A percentile compares a stretch with the other conserved stretches of the same genome.
Evolutionary conservation across 1,284 basidiomycete species (phyloP).

Genomic region (Phylloboletellus chloephorus): DNA sequence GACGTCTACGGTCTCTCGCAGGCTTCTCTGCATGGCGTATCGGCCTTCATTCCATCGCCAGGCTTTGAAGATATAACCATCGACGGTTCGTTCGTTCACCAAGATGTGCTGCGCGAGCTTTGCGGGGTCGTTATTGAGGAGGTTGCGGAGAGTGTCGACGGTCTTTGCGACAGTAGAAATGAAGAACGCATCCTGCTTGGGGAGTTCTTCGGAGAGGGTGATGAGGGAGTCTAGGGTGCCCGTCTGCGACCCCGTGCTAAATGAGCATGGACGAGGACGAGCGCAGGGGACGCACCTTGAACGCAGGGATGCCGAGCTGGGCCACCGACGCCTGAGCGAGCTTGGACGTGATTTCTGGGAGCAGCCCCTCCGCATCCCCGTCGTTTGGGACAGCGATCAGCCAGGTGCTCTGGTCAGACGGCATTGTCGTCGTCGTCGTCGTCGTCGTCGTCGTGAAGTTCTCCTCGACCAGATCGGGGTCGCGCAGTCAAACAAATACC

Average conservation of each 20-base stretch:
- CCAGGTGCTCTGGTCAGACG: conserved; percentile 84
- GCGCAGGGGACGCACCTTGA: conserved; percentile 54
- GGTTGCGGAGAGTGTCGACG: conserved; percentile 88
- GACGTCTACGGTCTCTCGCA: conserved; percentile 77
- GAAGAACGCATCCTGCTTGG: conserved; percentile 89
- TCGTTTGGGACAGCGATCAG: conserved; percentile 69
- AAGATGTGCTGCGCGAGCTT: conserved; percentile 81
- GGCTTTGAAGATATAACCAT: conserved; percentile 71
- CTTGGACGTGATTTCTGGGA: conserved; percentile 58
- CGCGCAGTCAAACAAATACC: too few relatives aligned
- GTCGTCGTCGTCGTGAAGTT: conserved; percentile 7
- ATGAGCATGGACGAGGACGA: conserved; percentile 12
- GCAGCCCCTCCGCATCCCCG: conserved; percentile 66
- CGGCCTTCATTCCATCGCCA: conserved; percentile 91
- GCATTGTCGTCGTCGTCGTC: conserved; percentile 45
- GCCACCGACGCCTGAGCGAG: conserved; percentile 51
- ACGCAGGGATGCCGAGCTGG: conserved; percentile 63
- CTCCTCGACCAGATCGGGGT: conserved; percentile 4
- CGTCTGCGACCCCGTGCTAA: conserved; percentile 51
- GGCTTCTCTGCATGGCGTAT: conserved; percentile 75
- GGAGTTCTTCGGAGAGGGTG: conserved; percentile 85
- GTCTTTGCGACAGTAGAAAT: conserved; percentile 87
- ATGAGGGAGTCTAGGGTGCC: conserved; percentile 92
- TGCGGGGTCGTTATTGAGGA: conserved; percentile 83
- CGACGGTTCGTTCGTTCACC: conserved; percentile 78